Evolutionary conservation across 2,329 filamentous ascomycete genomes (phyloP).

Genomic region (Calonectria pseudoreteaudii): DNA sequence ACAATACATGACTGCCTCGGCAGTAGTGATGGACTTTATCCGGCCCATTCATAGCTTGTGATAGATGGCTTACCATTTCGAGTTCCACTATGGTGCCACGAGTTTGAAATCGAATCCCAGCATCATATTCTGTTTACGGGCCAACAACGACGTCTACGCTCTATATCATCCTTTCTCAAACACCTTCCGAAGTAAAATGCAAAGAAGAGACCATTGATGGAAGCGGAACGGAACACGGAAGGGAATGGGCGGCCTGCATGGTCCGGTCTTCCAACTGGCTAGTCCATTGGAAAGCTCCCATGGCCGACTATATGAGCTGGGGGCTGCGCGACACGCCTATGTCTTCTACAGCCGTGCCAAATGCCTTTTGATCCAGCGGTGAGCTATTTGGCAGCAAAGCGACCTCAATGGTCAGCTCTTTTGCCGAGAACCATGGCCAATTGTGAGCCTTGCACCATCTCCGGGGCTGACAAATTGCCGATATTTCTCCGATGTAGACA

Average conservation of each 20-base stretch:
- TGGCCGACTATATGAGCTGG: not conserved
- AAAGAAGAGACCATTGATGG: not conserved
- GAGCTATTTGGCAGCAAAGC: not conserved
- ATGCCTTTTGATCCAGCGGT: not conserved
- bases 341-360: not conserved
- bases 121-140: not conserved
- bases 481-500: conserved; percentile 10
- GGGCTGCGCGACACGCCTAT: not conserved
- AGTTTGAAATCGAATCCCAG: not conserved
- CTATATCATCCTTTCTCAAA: not conserved
- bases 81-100: not conserved
- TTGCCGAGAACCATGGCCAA: not conserved
- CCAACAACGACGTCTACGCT: not conserved
- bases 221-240: not conserved
- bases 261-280: not conserved
- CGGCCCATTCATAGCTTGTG: not conserved
- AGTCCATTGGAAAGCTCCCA: not conserved
- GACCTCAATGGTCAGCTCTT: not conserved
- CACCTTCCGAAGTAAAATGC: not conserved
- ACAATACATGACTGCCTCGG: not conserved
- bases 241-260: not conserved
- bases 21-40: not conserved
- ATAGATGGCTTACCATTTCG: not conserved
- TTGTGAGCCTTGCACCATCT: not conserved
- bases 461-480: conserved; percentile 5